Conservation (phyloP, 2,329 filamentous ascomycete genomes). For the Aspergillus vadensis region DNA sequence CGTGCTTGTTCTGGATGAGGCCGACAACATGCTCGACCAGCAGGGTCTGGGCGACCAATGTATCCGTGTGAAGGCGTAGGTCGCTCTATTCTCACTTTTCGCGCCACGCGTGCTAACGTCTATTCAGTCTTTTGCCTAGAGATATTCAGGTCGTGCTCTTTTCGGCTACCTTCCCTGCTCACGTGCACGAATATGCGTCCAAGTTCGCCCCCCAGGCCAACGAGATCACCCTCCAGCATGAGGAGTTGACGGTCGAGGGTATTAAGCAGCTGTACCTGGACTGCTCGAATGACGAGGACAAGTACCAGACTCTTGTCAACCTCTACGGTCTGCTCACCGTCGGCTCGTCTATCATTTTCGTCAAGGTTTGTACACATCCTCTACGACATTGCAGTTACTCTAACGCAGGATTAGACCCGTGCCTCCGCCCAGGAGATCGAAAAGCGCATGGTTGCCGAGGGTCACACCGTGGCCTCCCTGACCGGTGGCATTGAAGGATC, state of each 20-base stretch:
- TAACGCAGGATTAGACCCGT: slow-evolving; percentile 63
- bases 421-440: slow-evolving; percentile 84
- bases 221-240: slow-evolving; percentile 80
- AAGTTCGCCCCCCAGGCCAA: slow-evolving; percentile 85
- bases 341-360: slow-evolving; percentile 96
- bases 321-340: slow-evolving; percentile 97
- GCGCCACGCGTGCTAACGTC: slow-evolving; percentile 4
- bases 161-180: slow-evolving; percentile 87
- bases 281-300: slow-evolving; percentile 76
- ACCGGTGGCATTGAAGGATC: slow-evolving; percentile 84
- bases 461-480: slow-evolving; percentile 86
- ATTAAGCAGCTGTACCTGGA: slow-evolving; percentile 99
- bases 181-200: slow-evolving; percentile 80
- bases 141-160: slow-evolving; percentile 88
- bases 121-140: slow-evolving; percentile 67
- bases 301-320: slow-evolving; percentile 85
- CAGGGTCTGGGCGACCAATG: slow-evolving; percentile 96
- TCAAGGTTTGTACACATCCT: slow-evolving; percentile 63
- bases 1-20: slow-evolving; percentile 90
- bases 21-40: slow-evolving; percentile 97
- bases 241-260: slow-evolving; percentile 92
- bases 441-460: slow-evolving; percentile 80
- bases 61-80: slow-evolving; percentile 80
- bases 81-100: slow-evolving; percentile 16
- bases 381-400: neutral